Evolutionary conservation across 1,284 basidiomycete species (phyloP), one percentile per base, ranked within the genome.

Genomic region (Thecaphora thlaspeos): DNA sequence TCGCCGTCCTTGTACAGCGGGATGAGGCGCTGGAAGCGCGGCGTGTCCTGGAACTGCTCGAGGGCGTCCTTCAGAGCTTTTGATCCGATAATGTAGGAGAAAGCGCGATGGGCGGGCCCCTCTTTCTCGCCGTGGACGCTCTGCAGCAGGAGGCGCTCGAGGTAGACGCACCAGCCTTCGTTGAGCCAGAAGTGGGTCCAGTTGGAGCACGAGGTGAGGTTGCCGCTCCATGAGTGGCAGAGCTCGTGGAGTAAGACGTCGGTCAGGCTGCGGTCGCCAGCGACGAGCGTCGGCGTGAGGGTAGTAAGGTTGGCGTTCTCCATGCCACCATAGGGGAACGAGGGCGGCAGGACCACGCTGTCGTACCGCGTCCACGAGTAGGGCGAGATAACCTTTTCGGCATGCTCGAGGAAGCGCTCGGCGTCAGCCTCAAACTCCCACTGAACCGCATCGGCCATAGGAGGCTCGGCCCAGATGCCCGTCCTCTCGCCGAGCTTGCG

Each of bases 331-430:
- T 78, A 96, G 0, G 93, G 93, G 83, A 96, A 97, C 0, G 89
- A 89, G 15, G 91, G 88, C 0, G 94, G 94, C 9, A 96, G 82
- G n/a, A 97, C 88, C 26, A 97, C 82, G 8, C 93, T 80, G 77
- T 96, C 92, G 73, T 92, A 96, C 3, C 92, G 87, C 2, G 89
- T 88, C 80, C 94, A 97, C 43, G 83, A 82, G 79, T 97, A 98
- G 0, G 74, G 74, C 39, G 69, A 72, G 42, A 77, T 64, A 37
- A 70, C 63, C 48, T 71, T 57, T 51, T 77, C 75, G 11, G 74
- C 73, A n/a, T 70, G 69, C 39, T 57, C 46, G 26, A 77, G 58
- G 63, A 70, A 77, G n/a, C 65, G 62, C 49, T 77, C 72, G 3
- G 75, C 73, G 41, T 76, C 70, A 0, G 61, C 58, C 55, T 75